Conservation (phyloP, 257 asterid genomes). For the Buddleja alternifolia region DNA sequence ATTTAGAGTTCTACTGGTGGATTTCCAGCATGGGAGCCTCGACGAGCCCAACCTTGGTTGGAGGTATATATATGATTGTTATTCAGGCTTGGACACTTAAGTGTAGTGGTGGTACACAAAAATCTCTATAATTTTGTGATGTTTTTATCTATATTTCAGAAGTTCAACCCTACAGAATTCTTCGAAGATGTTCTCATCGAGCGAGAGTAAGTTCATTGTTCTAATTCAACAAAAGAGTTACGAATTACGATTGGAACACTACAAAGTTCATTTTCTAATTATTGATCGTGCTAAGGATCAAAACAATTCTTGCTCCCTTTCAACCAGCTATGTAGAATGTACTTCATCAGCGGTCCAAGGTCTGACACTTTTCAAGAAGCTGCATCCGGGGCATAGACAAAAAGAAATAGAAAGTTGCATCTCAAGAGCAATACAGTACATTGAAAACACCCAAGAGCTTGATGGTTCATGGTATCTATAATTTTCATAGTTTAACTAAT, state of each 20-base stretch:
- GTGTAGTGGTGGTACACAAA: neutral
- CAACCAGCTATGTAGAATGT: slow-evolving; percentile 56
- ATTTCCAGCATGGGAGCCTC: slow-evolving; percentile 67
- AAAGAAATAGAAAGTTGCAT: slow-evolving; percentile 54
- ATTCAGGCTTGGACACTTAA: neutral
- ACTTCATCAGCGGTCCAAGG: slow-evolving; percentile 59
- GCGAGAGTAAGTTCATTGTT: slow-evolving; percentile 44
- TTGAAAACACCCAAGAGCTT: slow-evolving; percentile 44
- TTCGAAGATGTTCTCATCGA: slow-evolving; percentile 52
- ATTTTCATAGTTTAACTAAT: neutral
- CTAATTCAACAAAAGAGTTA: neutral
- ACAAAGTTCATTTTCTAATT: too few species aligned
- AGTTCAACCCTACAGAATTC: slow-evolving; percentile 58
- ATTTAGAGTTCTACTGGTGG: slow-evolving; percentile 61
- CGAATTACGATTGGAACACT: neutral
- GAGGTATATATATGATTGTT: slow-evolving; percentile 45
- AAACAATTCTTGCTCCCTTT: neutral
- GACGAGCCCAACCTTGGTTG: slow-evolving; percentile 48
- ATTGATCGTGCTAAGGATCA: neutral
- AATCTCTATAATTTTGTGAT: neutral
- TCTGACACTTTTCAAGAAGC: slow-evolving; percentile 43
- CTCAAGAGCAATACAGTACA: slow-evolving; percentile 35
- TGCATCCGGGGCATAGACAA: slow-evolving; percentile 41
- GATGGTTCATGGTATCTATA: slow-evolving; percentile 61
- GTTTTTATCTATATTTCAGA: slow-evolving; percentile 43